phyloP scores from a whole-genome alignment of 202 grass and related monocot species.

The Digitaria exilis region DNA sequence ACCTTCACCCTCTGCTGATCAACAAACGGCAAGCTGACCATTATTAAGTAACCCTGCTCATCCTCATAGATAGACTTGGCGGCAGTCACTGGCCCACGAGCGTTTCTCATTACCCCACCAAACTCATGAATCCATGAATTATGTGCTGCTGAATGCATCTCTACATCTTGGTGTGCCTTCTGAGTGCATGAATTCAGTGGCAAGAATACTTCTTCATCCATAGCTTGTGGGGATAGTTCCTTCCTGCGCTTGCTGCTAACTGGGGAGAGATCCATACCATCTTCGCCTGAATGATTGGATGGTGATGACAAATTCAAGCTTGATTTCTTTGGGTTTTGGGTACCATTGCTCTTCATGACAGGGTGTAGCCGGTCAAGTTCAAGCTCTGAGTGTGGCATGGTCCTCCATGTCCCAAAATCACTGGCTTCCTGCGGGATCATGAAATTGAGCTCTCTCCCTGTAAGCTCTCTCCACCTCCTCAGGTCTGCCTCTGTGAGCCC shows the following conservation, averaged over 20 bases:
- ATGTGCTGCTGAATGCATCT: constrained; percentile 57
- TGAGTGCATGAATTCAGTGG: constrained; percentile 57
- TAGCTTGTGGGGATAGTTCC: constrained; percentile 56
- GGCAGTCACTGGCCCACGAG: constrained; percentile 74
- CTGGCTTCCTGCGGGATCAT: constrained; percentile 77
- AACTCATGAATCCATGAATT: constrained; percentile 77
- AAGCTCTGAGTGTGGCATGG: constrained; percentile 73
- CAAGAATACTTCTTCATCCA: constrained; percentile 84
- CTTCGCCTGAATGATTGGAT: constrained; percentile 71
- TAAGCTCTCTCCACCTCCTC: constrained; percentile 91
- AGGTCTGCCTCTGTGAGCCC: constrained; percentile 66
- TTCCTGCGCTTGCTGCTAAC: constrained; percentile 85
- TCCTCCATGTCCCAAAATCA: constrained; percentile 96
- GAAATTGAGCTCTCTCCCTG: constrained; percentile 86
- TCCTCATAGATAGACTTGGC: constrained; percentile 96
- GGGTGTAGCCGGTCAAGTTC: constrained; percentile 69
- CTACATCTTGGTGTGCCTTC: constrained; percentile 58
- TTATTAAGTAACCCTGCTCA: constrained; percentile 77
- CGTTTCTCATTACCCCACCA: constrained; percentile 75
- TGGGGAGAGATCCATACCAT: constrained; percentile 86
- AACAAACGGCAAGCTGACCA: constrained; percentile 85
- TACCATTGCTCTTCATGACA: constrained; percentile 46
- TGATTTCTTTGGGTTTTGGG: constrained; percentile 69
- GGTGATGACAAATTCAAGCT: constrained; percentile 83
- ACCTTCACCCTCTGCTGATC: constrained; percentile 95